phyloP scores from a whole-genome alignment of 164 flowering plant species.

The Pachysandra terminalis region DNA sequence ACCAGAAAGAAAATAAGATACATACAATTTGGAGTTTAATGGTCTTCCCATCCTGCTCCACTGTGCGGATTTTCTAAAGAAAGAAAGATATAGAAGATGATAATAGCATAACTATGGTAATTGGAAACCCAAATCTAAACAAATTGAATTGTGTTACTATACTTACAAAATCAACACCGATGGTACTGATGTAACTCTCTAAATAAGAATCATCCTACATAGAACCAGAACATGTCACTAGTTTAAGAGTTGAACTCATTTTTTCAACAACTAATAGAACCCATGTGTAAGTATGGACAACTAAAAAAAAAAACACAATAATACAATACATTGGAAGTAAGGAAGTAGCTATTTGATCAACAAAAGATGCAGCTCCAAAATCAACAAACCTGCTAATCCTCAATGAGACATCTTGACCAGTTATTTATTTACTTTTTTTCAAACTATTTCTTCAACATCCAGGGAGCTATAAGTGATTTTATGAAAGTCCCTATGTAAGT shows the following conservation, averaged over 20 bases:
- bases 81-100: constrained; percentile 1
- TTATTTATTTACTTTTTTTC: too few species aligned
- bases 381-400: too few species aligned
- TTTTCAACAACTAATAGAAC: neutral
- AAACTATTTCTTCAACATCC: too few species aligned
- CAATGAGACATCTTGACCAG: too few species aligned
- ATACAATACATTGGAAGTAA: too few species aligned
- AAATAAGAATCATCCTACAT: constrained; percentile 41
- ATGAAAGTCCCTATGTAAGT: too few species aligned
- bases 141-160: neutral
- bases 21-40: too few species aligned
- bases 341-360: too few species aligned
- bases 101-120: neutral
- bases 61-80: constrained; percentile 43
- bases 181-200: constrained; percentile 50
- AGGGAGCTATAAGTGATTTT: too few species aligned
- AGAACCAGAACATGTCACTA: constrained; percentile 1
- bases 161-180: constrained; percentile 52
- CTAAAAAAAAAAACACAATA: too few species aligned
- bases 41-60: constrained; percentile 46
- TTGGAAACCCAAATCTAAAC: neutral
- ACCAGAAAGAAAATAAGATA: neutral
- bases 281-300: too few species aligned
- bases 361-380: too few species aligned
- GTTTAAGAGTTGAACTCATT: neutral